These are phyloP conservation scores for Komagataella pseudopastoris DNA, from an alignment of 805 yeast species.

Conservation along the genomic window DNA sequence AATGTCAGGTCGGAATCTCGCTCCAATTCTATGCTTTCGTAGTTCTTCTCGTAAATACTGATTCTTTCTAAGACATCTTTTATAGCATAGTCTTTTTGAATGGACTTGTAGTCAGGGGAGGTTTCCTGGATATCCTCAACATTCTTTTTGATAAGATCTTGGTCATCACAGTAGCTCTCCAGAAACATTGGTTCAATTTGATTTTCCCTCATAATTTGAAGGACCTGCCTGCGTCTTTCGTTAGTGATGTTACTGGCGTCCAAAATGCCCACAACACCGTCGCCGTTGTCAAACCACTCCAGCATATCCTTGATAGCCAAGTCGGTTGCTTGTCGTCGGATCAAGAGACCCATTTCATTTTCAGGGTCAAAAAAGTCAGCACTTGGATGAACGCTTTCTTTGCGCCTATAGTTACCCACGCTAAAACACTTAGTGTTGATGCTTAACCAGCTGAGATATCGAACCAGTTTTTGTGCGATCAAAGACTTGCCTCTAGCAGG, in stretches of 20 bases:
- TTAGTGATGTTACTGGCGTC: slow-evolving; percentile 89
- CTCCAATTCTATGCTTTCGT: slow-evolving; percentile 58
- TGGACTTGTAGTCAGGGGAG: slow-evolving; percentile 66
- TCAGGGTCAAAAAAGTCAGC: slow-evolving; percentile 67
- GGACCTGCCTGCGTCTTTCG: slow-evolving; percentile 52
- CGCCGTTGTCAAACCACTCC: slow-evolving; percentile 69
- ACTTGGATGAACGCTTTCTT: slow-evolving; percentile 39
- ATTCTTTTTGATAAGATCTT: slow-evolving; percentile 63
- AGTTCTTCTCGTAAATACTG: slow-evolving; percentile 54
- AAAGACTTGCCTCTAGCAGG: slow-evolving; percentile 92
- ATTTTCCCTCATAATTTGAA: slow-evolving; percentile 40
- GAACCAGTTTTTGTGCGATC: slow-evolving; percentile 84
- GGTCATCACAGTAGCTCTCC: slow-evolving; percentile 84
- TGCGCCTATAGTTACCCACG: slow-evolving; percentile 76
- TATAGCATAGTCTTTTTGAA: slow-evolving; percentile 60
- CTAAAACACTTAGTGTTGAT: slow-evolving; percentile 79
- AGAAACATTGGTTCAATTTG: slow-evolving; percentile 81
- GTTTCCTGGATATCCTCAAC: slow-evolving; percentile 78
- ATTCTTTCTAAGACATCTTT: slow-evolving; percentile 65
- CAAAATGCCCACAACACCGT: slow-evolving; percentile 82
- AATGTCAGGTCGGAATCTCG: slow-evolving; percentile 60
- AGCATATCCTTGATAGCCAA: slow-evolving; percentile 70
- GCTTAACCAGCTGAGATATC: slow-evolving; percentile 87
- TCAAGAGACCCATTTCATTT: slow-evolving; percentile 49
- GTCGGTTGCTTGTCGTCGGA: slow-evolving; percentile 57